These are phyloP conservation scores for Globisporangium cederbergense DNA, from an alignment of 352 stramenopile species.

Conservation along the genomic window DNA sequence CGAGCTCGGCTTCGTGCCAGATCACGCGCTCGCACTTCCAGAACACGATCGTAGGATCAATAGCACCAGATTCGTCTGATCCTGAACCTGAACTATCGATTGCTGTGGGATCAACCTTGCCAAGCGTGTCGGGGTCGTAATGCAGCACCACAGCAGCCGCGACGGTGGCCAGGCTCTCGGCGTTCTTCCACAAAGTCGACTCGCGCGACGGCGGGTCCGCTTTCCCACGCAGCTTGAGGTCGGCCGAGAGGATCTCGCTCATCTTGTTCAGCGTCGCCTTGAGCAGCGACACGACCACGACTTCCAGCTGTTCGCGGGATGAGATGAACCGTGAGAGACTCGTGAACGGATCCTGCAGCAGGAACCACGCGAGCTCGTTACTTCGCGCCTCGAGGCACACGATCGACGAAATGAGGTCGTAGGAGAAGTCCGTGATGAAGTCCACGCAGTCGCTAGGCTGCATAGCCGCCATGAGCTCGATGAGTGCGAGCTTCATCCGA, in stretches of 20 bases:
- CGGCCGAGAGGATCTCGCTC: conserved; percentile 66
- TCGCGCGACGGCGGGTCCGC: conserved; percentile 62
- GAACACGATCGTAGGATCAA: conserved; percentile 41
- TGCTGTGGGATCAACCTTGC: conserved; percentile 43
- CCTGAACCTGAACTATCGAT: conserved; percentile 17
- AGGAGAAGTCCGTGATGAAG: conserved; percentile 68
- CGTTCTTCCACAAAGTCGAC: conserved; percentile 77
- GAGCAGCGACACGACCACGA: conserved; percentile 69
- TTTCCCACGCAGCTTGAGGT: conserved; percentile 63
- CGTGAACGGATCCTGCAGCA: conserved; percentile 77
- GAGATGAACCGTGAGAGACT: conserved; percentile 63
- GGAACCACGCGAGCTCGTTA: conserved; percentile 80
- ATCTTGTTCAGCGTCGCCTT: conserved; percentile 77
- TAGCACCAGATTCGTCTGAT: background rate
- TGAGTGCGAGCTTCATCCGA: conserved; percentile 61
- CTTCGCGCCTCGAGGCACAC: conserved; percentile 76
- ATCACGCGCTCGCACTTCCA: conserved; percentile 78
- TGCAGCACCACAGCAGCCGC: conserved; percentile 74
- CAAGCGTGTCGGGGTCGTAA: conserved; percentile 75
- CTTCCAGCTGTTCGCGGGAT: conserved; percentile 55
- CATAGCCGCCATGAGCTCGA: conserved; percentile 64
- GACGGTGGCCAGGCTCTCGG: conserved; percentile 71
- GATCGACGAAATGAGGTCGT: conserved; percentile 83
- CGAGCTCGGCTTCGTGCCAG: conserved; percentile 71
- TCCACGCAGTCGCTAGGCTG: conserved; percentile 55